phyloP scores from a whole-genome alignment of 805 yeast species.

The Lipomyces yamanashiensis region DNA sequence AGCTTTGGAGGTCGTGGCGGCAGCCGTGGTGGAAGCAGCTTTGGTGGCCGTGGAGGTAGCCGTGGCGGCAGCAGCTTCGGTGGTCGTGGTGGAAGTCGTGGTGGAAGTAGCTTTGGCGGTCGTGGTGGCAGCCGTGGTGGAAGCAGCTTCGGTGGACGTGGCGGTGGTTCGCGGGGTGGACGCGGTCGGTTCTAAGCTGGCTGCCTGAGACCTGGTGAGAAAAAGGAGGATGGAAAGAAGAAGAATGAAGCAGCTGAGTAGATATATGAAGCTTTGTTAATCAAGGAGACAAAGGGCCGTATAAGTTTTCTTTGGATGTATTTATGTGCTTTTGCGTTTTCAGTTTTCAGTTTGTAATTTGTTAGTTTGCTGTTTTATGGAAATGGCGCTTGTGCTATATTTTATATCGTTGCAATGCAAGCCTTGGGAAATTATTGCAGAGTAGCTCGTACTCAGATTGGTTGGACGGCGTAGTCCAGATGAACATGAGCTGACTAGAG shows the following conservation, averaged over 20 bases:
- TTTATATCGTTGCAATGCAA: background rate
- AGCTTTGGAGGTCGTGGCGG: conserved; percentile 46
- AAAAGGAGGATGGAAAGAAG: background rate
- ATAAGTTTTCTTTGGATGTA: background rate
- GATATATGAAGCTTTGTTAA: background rate
- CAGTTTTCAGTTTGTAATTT: background rate
- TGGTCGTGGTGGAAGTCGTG: conserved; percentile 43
- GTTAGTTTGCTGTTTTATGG: conserved; percentile 4
- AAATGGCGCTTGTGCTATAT: conserved; percentile 10
- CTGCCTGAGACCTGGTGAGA: background rate
- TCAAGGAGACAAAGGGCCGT: too few species aligned
- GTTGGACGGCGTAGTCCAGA: too few species aligned
- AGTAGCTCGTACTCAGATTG: background rate
- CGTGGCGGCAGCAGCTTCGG: conserved; percentile 47
- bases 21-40: conserved; percentile 39
- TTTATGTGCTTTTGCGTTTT: background rate
- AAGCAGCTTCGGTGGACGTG: conserved; percentile 30
- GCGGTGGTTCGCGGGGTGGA: conserved; percentile 39
- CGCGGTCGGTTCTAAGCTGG: conserved; percentile 11
- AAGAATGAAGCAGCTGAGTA: background rate
- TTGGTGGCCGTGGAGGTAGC: conserved; percentile 39
- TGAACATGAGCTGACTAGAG: too few species aligned
- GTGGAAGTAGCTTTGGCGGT: conserved; percentile 38
- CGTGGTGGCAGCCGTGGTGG: conserved; percentile 35
- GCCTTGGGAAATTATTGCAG: background rate